These are phyloP conservation scores for Monosporascus ibericus DNA, from an alignment of 2,329 filamentous ascomycete species.

Conservation along the genomic window DNA sequence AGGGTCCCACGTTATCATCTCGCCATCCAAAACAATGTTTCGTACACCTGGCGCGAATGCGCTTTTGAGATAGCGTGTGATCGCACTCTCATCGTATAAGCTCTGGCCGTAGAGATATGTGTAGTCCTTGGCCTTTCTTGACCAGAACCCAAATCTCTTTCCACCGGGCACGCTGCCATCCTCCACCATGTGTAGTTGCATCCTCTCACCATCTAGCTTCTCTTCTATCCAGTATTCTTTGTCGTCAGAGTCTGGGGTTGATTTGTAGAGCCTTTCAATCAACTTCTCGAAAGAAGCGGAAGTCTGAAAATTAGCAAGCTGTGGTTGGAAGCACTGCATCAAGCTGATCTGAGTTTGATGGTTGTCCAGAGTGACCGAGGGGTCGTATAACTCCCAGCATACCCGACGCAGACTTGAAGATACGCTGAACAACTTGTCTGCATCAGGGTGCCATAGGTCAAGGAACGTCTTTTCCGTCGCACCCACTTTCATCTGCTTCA, in stretches of 20 bases:
- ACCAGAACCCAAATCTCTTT: constrained; percentile 80
- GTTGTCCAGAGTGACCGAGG: constrained; percentile 63
- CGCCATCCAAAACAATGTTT: constrained; percentile 88
- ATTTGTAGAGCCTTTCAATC: constrained; percentile 52
- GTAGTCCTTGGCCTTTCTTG: constrained; percentile 92
- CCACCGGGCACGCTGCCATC: constrained; percentile 65
- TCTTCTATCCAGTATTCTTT: constrained; percentile 93
- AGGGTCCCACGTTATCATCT: constrained; percentile 98
- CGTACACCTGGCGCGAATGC: constrained; percentile 74
- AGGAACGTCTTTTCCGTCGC: constrained; percentile 88
- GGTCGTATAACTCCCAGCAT: constrained; percentile 87
- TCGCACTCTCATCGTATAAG: constrained; percentile 65
- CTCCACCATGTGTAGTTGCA: constrained; percentile 88
- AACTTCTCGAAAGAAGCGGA: constrained; percentile 71
- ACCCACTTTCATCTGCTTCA: constrained; percentile 68
- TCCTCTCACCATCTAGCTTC: constrained; percentile 92
- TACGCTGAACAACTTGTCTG: constrained; percentile 75
- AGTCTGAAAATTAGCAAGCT: constrained; percentile 88
- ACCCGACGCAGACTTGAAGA: constrained; percentile 85
- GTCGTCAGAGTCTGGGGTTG: constrained; percentile 60
- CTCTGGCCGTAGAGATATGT: constrained; percentile 85
- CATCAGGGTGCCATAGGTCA: constrained; percentile 74
- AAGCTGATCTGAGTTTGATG: constrained; percentile 70
- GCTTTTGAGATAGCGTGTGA: constrained; percentile 72
- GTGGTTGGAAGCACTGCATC: constrained; percentile 96